These are phyloP conservation scores for Sporisorium scitamineum DNA, from an alignment of 1,284 basidiomycete genomes.

Conservation along the genomic window DNA sequence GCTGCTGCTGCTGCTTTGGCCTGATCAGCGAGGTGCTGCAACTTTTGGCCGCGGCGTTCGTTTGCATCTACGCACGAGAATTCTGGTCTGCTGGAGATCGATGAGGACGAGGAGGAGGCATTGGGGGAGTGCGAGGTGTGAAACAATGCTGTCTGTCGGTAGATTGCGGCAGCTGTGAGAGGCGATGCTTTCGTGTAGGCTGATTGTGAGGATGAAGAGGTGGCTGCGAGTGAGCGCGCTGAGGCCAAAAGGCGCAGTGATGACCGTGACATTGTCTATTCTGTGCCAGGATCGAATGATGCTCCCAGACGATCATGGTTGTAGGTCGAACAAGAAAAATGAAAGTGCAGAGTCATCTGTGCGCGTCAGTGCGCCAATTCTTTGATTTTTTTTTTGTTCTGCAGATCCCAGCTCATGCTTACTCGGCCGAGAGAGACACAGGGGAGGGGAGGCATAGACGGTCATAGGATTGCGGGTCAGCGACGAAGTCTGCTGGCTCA, in stretches of 20 bases:
- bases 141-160: not conserved
- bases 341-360: not conserved
- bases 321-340: not conserved
- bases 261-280: slow-evolving; percentile 20
- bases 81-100: slow-evolving; percentile 22
- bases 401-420: too few relatives aligned
- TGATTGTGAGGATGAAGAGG: not conserved
- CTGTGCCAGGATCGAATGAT: not conserved
- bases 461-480: too few relatives aligned
- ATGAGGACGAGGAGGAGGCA: slow-evolving; percentile 10
- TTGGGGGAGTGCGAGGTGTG: not conserved
- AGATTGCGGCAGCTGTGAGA: not conserved
- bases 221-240: slow-evolving; percentile 3
- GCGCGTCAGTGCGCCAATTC: not conserved
- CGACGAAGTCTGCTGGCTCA: too few relatives aligned
- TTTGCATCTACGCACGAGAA: slow-evolving; percentile 67
- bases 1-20: not conserved
- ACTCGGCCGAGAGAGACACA: too few relatives aligned
- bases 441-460: too few relatives aligned
- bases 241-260: slow-evolving; percentile 18
- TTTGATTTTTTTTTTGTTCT: too few relatives aligned
- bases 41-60: slow-evolving; percentile 55
- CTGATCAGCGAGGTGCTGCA: slow-evolving; percentile 35
- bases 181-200: not conserved
- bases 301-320: not conserved